Evolutionary conservation across 2,329 filamentous ascomycete genomes (phyloP).

Genomic region (Trichoderma polysporum): DNA sequence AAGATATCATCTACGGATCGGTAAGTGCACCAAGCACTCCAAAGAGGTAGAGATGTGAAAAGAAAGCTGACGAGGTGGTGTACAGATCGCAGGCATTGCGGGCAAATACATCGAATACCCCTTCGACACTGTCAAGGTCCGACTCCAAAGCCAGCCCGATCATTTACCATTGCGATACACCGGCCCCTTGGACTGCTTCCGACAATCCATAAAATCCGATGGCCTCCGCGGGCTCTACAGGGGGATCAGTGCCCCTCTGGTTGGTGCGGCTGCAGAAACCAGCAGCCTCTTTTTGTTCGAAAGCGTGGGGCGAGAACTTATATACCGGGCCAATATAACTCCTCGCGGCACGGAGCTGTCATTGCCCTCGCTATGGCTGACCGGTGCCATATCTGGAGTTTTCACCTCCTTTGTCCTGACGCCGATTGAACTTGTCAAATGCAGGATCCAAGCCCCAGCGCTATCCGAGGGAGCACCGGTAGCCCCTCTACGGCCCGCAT

Average conservation of each 20-base stretch:
- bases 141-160: conserved; percentile 92
- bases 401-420: conserved; percentile 90
- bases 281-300: conserved; percentile 94
- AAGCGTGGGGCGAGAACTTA: conserved; percentile 65
- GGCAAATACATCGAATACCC: conserved; percentile 98
- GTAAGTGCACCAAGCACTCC: conserved; percentile 46
- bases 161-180: conserved; percentile 76
- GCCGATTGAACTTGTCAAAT: conserved; percentile 95
- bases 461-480: conserved; percentile 42
- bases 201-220: conserved; percentile 76
- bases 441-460: conserved; percentile 85
- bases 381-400: conserved; percentile 82
- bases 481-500: conserved; percentile 60
- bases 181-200: conserved; percentile 91
- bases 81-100: conserved; percentile 74
- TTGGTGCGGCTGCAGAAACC: conserved; percentile 89
- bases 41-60: not conserved
- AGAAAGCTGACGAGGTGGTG: conserved; percentile 1
- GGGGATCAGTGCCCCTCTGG: conserved; percentile 85
- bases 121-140: conserved; percentile 97
- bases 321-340: conserved; percentile 55
- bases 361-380: conserved; percentile 71
- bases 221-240: conserved; percentile 84
- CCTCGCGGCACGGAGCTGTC: conserved; percentile 62
- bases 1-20: conserved; percentile 88